Conservation (phyloP, 1,139 yeast species). For the Lodderomyces theae region DNA sequence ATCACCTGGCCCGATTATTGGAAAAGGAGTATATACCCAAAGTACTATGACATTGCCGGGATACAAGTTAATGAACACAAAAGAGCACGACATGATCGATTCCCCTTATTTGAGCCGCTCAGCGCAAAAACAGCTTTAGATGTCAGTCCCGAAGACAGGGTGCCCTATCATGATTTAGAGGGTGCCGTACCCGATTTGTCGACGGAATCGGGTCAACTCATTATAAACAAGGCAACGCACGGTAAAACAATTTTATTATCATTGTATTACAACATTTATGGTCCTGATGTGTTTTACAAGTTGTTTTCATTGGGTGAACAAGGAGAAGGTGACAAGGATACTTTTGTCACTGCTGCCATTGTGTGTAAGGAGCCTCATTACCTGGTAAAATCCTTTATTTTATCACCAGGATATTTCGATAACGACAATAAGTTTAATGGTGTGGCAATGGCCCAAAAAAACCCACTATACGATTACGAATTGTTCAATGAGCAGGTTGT, state of each 20-base stretch:
- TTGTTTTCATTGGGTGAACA: conserved; percentile 57
- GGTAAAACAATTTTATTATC: conserved; percentile 50
- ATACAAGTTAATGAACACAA: conserved; percentile 28
- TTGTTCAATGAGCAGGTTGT: conserved; percentile 15
- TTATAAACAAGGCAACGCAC: conserved; percentile 54
- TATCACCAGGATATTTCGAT: conserved; percentile 32
- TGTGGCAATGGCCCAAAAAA: conserved; percentile 42
- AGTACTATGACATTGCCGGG: conserved; percentile 64
- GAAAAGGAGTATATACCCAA: conserved; percentile 71
- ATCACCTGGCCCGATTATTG: conserved; percentile 84
- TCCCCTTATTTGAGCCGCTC: conserved; percentile 18
- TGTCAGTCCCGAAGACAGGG: conserved; percentile 14
- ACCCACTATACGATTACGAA: conserved; percentile 31
- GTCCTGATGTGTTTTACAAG: conserved; percentile 55
- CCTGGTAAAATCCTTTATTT: conserved; percentile 44
- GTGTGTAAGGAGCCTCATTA: conserved; percentile 47
- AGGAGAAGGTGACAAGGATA: conserved; percentile 71
- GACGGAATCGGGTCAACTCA: conserved; percentile 60
- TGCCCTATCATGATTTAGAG: conserved; percentile 49
- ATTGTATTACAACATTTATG: conserved; percentile 57
- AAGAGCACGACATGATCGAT: conserved; percentile 25
- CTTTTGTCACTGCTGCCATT: conserved; percentile 57
- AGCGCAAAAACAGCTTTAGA: conserved; percentile 8
- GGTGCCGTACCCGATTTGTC: conserved; percentile 63
- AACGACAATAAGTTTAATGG: conserved; percentile 28